Evolutionary conservation across 805 yeast genomes (phyloP).

Genomic region (Candida caryicola): DNA sequence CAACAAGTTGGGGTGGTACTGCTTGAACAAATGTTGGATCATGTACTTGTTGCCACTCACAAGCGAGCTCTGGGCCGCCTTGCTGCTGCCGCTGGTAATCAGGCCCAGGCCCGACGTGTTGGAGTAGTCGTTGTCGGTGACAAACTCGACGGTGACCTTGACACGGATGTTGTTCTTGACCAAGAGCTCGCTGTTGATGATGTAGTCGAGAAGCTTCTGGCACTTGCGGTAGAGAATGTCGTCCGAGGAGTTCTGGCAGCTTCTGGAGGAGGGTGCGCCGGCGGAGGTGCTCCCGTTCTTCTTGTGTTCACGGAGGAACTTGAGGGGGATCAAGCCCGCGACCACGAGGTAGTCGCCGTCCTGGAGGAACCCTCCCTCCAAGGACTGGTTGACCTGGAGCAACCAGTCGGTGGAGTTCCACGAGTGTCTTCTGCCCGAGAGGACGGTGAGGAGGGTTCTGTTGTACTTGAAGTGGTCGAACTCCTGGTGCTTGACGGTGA

Average conservation of each 20-base stretch:
- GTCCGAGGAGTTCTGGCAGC: conserved; percentile 8
- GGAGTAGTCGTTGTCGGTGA: conserved; percentile 19
- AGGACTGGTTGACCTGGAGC: conserved; percentile 13
- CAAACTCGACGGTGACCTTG: conserved; percentile 41
- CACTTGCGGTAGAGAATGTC: conserved; percentile 19
- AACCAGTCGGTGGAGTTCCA: conserved; percentile 45
- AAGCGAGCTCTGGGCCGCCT: conserved; percentile 5
- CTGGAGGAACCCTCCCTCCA: conserved; percentile 22
- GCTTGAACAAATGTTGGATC: conserved; percentile 35
- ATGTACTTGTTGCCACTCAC: conserved; percentile 32
- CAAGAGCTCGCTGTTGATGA: conserved; percentile 15
- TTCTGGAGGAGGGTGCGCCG: not conserved
- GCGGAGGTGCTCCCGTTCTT: conserved; percentile 8
- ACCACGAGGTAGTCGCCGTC: conserved; percentile 41
- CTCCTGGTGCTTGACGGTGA: conserved; percentile 44
- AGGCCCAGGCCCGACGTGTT: not conserved
- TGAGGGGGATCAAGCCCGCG: conserved; percentile 31
- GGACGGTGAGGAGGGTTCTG: conserved; percentile 35
- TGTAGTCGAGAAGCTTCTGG: conserved; percentile 19
- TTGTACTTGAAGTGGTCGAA: conserved; percentile 17
- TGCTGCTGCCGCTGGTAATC: not conserved
- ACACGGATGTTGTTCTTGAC: conserved; percentile 19
- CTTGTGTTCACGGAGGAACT: conserved; percentile 15
- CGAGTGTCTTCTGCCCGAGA: conserved; percentile 43
- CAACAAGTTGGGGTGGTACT: conserved; percentile 40